Evolutionary conservation across 768 basidiomycete species (phyloP).

Genomic region (Tulasnella sp.): DNA sequence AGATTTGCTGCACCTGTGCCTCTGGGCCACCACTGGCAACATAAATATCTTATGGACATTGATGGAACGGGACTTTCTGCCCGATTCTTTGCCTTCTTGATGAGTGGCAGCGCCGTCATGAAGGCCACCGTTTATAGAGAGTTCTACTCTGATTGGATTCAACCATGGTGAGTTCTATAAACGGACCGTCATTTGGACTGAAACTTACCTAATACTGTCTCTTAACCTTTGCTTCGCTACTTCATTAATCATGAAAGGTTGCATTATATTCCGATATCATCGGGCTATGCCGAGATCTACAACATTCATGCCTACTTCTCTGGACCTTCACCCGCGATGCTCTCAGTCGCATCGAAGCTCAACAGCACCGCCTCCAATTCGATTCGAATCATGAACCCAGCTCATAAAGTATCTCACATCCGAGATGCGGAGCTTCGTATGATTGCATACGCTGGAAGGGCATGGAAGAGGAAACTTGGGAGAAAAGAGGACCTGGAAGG

Average conservation of each 20-base stretch:
- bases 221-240: too few relatives aligned
- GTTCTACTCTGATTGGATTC: constrained; percentile 27
- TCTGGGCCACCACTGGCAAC: constrained; percentile 72
- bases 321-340: constrained; percentile 52
- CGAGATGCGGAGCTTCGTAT: constrained; percentile 60
- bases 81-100: constrained; percentile 23
- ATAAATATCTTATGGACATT: not conserved
- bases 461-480: constrained; percentile 81
- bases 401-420: too few relatives aligned
- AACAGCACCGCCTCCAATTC: constrained; percentile 34
- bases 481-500: constrained; percentile 87
- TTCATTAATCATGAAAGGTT: too few relatives aligned
- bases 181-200: too few relatives aligned
- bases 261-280: constrained; percentile 85
- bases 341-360: constrained; percentile 34
- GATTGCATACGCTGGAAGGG: constrained; percentile 83
- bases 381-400: too few relatives aligned
- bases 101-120: constrained; percentile 26
- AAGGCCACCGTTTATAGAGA: constrained; percentile 28
- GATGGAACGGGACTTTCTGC: constrained; percentile 31
- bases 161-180: too few relatives aligned
- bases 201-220: too few relatives aligned
- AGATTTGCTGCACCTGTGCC: constrained; percentile 64
- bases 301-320: constrained; percentile 90
- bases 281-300: constrained; percentile 80